phyloP scores from a whole-genome alignment of 306 rosid species.

The Cicer judaicum region DNA sequence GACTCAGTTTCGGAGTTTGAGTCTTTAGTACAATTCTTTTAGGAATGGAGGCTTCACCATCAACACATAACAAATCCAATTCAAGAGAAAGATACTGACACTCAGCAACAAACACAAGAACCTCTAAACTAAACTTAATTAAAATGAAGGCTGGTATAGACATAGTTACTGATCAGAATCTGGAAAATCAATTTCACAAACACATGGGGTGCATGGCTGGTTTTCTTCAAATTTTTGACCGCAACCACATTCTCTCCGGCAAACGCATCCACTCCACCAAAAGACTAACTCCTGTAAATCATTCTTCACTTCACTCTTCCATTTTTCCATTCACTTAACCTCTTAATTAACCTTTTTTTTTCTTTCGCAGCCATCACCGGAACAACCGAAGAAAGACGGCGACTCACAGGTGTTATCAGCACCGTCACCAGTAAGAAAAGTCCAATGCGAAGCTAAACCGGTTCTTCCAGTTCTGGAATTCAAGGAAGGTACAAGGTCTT shows the following conservation, averaged over 20 bases:
- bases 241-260: constrained; percentile 70
- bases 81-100: neutral
- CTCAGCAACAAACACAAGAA: neutral
- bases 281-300: constrained; percentile 70
- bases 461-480: constrained; percentile 61
- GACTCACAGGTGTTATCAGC: constrained; percentile 45
- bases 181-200: constrained; percentile 78
- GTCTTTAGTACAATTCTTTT: neutral
- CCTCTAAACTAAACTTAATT: neutral
- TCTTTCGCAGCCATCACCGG: constrained; percentile 46
- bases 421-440: constrained; percentile 57
- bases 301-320: neutral
- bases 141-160: constrained; percentile 49
- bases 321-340: neutral
- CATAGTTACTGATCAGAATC: constrained; percentile 48
- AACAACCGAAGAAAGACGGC: constrained; percentile 38
- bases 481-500: constrained; percentile 76
- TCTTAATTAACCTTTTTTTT: neutral
- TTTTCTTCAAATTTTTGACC: constrained; percentile 90
- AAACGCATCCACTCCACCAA: constrained; percentile 74
- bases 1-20: neutral
- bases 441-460: constrained; percentile 38
- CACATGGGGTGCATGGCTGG: constrained; percentile 99
- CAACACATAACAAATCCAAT: neutral
- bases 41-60: constrained; percentile 18